These are phyloP conservation scores for Pseudocohnilembus persalinus DNA, from an alignment of 169 alveolate species.

Conservation along the genomic window DNA sequence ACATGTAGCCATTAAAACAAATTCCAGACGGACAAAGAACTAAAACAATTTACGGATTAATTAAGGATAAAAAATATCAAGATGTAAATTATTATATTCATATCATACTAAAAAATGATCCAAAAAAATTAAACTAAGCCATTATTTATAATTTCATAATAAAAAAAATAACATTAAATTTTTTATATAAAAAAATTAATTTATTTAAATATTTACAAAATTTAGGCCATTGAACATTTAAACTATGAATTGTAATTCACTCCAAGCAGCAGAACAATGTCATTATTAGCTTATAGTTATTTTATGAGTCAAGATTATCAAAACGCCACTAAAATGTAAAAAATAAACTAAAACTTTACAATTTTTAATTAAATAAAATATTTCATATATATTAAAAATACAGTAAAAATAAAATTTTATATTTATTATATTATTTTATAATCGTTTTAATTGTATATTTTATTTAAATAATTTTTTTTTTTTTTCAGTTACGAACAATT, in stretches of 20 bases:
- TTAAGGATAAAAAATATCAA: conserved; percentile 74
- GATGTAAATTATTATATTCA: conserved; percentile 47
- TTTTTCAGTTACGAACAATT: conserved; percentile 75
- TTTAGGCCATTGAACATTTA: conserved; percentile 64
- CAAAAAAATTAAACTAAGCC: not conserved
- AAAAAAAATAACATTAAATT: not conserved
- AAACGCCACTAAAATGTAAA: conserved; percentile 56
- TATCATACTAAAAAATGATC: not conserved
- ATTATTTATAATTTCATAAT: too few species aligned
- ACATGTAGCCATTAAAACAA: conserved; percentile 52
- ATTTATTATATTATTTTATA: too few species aligned
- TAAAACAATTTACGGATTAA: conserved; percentile 73
- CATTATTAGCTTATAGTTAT: conserved; percentile 84
- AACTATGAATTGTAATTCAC: conserved; percentile 70
- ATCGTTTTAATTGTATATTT: too few species aligned
- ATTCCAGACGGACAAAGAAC: conserved; percentile 87
- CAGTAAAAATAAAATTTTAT: too few species aligned
- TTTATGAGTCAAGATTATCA: conserved; percentile 55
- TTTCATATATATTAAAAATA: too few species aligned
- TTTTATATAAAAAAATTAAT: not conserved
- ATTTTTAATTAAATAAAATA: too few species aligned
- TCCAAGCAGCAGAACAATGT: conserved; percentile 83
- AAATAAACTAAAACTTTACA: not conserved
- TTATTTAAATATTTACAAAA: not conserved
- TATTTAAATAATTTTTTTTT: conserved; percentile 41